Percentiles rank a stretch among this genome's conserved stretches.
Evolutionary conservation across 192 early-diverging fungal genomes (phyloP).

Genomic region (Physocladia obscura): DNA sequence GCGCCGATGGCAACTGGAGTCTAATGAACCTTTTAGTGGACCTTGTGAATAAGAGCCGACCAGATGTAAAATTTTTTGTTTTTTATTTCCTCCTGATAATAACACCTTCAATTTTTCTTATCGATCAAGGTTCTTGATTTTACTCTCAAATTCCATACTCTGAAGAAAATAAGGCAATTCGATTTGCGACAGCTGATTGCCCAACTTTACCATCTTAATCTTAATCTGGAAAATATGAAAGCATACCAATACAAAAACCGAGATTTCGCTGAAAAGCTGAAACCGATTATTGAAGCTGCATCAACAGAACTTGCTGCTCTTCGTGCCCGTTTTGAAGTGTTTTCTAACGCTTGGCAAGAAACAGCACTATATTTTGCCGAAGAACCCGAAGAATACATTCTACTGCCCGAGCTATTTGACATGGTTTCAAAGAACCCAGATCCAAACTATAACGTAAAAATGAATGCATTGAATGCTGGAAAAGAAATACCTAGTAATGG

Average conservation of each 20-base stretch:
- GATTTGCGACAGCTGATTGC: slow-evolving; percentile 38
- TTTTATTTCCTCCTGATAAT: neutral
- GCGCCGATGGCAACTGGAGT: slow-evolving; percentile 56
- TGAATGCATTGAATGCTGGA: neutral
- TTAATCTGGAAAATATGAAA: slow-evolving; percentile 16
- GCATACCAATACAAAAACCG: slow-evolving; percentile 23
- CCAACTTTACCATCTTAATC: slow-evolving; percentile 26
- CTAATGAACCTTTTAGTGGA: slow-evolving; percentile 59
- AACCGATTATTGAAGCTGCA: slow-evolving; percentile 23
- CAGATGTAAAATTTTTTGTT: slow-evolving; percentile 36
- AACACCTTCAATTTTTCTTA: slow-evolving; percentile 4
- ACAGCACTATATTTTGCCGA: slow-evolving; percentile 51
- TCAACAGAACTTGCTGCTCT: slow-evolving; percentile 8
- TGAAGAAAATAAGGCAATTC: slow-evolving; percentile 43
- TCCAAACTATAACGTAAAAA: slow-evolving; percentile 15
- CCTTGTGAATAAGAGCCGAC: slow-evolving; percentile 41
- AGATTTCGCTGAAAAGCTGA: slow-evolving; percentile 24
- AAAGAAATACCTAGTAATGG: neutral
- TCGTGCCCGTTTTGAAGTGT: slow-evolving; percentile 23
- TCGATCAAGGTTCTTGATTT: slow-evolving; percentile 42
- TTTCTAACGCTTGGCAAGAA: slow-evolving; percentile 35
- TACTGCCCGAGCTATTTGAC: slow-evolving; percentile 20
- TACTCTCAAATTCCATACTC: slow-evolving; percentile 35
- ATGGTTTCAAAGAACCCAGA: slow-evolving; percentile 15
- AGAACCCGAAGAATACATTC: slow-evolving; percentile 41